Base-by-base conservation (phyloP, 1,284 basidiomycete species). In the Peniophora sp. region DNA sequence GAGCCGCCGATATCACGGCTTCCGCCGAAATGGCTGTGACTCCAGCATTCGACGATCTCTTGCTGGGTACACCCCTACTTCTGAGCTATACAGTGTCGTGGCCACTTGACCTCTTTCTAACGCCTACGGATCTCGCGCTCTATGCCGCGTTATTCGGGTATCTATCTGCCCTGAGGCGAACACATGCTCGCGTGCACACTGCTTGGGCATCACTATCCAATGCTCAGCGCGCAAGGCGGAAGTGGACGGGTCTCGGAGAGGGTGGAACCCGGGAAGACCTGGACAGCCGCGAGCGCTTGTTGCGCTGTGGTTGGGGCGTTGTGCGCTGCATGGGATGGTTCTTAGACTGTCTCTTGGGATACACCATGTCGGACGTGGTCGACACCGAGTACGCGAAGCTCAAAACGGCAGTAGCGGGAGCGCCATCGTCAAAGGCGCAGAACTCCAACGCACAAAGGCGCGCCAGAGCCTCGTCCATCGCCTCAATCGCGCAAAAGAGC, bases 271-370 rank as follows among this genome's bases (percentile, higher is more conserved):
- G 66, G 1, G 81, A 81, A 56, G 88, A 88, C 57, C 70, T 85
- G 43, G 77, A 81, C 45, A 73, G 73, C 12, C 75, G 88, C 27
- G 77, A 76, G 54, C 70, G 71, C 50, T 72, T 93, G 17, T 69
- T 92, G 47, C 73, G 92, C 51, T 83, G 81, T 56, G 86, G 86
- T 0, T 96, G 92, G 92, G 89, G 89, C 0, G 77, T 88, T 16
- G 84, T 92, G 16, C 69, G 90, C 55, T 81, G 87, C 58, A 93
- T 95, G 90, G 79, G 84, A 45, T 95, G 92, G 90, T 94, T 94
- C 63, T 69, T 96, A 52, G 92, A 94, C 61, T 85, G 81, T 32
- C 63, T 94, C 8, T 69, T 89, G 47, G 83, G 83, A 6, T 92
- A 94, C 64, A 78, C 90, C 55, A 90, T 92, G 89, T 89, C 81